These are phyloP conservation scores for Plectosphaerella cucumerina DNA, from an alignment of 2,329 filamentous ascomycete species.

Conservation along the genomic window DNA sequence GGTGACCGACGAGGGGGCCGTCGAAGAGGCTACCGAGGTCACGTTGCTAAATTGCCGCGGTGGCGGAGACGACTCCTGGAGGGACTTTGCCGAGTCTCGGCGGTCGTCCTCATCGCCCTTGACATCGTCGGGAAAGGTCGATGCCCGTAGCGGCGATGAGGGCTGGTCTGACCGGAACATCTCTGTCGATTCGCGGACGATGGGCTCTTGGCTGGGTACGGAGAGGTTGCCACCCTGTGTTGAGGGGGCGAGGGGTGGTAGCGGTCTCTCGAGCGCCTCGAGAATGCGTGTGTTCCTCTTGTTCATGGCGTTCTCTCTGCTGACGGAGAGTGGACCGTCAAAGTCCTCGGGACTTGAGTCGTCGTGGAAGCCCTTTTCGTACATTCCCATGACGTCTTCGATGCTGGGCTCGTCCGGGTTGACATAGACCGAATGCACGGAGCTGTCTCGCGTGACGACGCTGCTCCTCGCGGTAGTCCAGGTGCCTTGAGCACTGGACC, in stretches of 20 bases:
- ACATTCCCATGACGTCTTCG: slow-evolving; percentile 68
- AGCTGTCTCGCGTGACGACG: slow-evolving; percentile 74
- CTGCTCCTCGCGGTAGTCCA: slow-evolving; percentile 78
- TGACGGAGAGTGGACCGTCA: slow-evolving; percentile 30
- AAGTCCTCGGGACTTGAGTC: slow-evolving; percentile 29
- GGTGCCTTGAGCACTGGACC: slow-evolving; percentile 55
- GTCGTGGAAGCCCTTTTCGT: slow-evolving; percentile 57
- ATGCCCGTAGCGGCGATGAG: slow-evolving; percentile 5
- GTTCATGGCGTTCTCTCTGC: slow-evolving; percentile 28
- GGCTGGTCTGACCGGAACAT: slow-evolving; percentile 25
- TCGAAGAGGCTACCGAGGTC: slow-evolving; percentile 2
- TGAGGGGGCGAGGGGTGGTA: slow-evolving; percentile 16
- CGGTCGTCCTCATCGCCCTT: slow-evolving; percentile 27
- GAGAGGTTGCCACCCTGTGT: slow-evolving; percentile 4
- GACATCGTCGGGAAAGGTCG: slow-evolving; percentile 17
- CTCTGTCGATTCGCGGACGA: slow-evolving; percentile 27
- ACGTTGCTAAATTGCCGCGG: slow-evolving; percentile 11
- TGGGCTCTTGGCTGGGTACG: slow-evolving; percentile 10
- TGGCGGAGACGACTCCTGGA: slow-evolving; percentile 20
- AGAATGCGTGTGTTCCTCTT: slow-evolving; percentile 31
- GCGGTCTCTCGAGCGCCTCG: slow-evolving; percentile 33
- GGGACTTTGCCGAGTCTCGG: slow-evolving; percentile 47
- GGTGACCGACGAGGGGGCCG: slow-evolving; percentile 17
- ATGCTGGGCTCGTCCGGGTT: slow-evolving; percentile 55
- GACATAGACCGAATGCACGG: slow-evolving; percentile 56